Conservation (phyloP, 345 rosid species). For the Brassica cretica region DNA sequence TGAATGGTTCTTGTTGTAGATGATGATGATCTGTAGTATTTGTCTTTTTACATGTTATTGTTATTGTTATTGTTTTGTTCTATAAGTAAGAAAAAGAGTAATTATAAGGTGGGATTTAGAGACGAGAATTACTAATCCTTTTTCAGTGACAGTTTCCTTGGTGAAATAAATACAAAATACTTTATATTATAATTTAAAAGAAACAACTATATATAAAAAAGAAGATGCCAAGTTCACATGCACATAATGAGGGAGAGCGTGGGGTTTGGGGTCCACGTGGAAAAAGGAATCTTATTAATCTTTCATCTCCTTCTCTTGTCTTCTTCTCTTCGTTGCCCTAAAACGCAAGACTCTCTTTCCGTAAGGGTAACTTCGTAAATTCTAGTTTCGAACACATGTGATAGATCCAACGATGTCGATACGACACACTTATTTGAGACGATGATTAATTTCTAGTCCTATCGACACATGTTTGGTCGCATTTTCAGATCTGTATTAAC, state of each 20-base stretch:
- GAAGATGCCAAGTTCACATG: conserved; percentile 45
- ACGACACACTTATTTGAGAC: background rate
- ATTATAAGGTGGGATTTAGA: conserved; percentile 19
- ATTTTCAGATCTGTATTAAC: conserved; percentile 21
- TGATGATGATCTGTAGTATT: conserved; percentile 29
- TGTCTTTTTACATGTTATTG: conserved; percentile 29
- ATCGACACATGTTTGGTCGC: conserved; percentile 43
- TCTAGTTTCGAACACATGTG: conserved; percentile 8
- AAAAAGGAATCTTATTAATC: conserved; percentile 35
- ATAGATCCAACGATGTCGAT: conserved; percentile 22
- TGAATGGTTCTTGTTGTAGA: conserved; percentile 31
- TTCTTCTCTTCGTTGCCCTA: conserved; percentile 41
- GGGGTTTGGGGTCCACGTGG: conserved; percentile 42
- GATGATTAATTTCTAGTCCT: conserved; percentile 23
- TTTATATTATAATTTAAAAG: background rate
- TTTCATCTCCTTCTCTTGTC: conserved; percentile 13
- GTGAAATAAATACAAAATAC: conserved; percentile 25
- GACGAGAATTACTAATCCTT: conserved; percentile 36
- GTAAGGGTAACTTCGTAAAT: conserved; percentile 18
- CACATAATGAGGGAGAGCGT: conserved; percentile 43
- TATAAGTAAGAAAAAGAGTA: background rate
- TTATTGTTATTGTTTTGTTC: conserved; percentile 25
- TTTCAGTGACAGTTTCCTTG: conserved; percentile 41
- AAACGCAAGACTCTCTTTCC: conserved; percentile 17
- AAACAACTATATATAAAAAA: background rate